phyloP scores from a whole-genome alignment of 805 yeast species.

The Hanseniaspora nectarophila region DNA sequence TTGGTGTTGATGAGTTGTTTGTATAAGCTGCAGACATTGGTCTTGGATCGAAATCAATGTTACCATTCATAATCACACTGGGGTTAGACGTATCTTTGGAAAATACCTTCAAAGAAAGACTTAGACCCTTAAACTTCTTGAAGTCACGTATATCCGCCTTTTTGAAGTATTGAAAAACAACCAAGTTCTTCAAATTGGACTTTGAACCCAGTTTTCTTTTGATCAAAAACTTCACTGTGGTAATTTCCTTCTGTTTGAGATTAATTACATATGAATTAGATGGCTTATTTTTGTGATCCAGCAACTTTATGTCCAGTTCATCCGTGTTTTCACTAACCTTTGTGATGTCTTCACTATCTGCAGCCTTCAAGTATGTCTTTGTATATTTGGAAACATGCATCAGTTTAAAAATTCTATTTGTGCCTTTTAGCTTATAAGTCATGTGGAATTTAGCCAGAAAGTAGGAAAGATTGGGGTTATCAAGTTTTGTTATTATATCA shows the following conservation, averaged over 20 bases:
- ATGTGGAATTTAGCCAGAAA: constrained; percentile 1
- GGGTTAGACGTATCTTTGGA: not conserved
- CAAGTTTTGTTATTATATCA: not conserved
- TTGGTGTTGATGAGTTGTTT: not conserved
- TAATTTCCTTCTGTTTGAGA: not conserved
- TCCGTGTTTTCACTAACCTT: not conserved
- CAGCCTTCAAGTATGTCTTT: not conserved
- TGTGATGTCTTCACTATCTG: not conserved
- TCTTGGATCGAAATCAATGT: not conserved
- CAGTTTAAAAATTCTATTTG: constrained; percentile 6
- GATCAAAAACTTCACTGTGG: not conserved
- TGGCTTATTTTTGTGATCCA: not conserved
- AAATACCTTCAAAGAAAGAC: not conserved
- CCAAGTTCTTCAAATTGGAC: constrained; percentile 3
- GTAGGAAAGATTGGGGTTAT: not conserved
- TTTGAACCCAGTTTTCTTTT: not conserved
- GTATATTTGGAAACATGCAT: constrained; percentile 1
- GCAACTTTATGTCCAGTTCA: constrained; percentile 1
- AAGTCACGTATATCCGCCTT: constrained; percentile 8
- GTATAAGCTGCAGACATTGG: not conserved
- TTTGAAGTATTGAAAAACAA: constrained; percentile 10
- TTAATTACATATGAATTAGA: not conserved
- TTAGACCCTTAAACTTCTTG: constrained; percentile 11
- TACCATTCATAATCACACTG: constrained; percentile 1
- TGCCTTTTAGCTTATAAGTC: not conserved